phyloP scores from a whole-genome alignment of 768 basidiomycete genomes.

The Dentipellis fragilis region DNA sequence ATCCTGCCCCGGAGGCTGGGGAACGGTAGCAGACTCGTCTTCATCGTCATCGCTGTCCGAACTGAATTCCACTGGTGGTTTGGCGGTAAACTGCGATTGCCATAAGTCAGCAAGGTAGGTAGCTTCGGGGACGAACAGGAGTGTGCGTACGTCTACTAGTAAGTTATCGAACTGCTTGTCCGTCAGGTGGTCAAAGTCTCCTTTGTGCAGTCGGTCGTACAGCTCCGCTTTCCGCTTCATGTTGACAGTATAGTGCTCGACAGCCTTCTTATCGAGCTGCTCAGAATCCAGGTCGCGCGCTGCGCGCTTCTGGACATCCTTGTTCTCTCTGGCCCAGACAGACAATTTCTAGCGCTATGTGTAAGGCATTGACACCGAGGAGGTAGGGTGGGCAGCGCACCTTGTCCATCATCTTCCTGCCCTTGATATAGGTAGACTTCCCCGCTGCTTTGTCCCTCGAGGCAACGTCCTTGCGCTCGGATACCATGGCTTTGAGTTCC shows the following conservation, averaged over 20 bases:
- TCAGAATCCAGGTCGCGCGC: slow-evolving; percentile 59
- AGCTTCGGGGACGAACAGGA: neutral
- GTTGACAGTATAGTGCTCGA: slow-evolving; percentile 61
- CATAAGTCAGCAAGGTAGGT: neutral
- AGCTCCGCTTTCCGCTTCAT: slow-evolving; percentile 72
- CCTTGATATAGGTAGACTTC: slow-evolving; percentile 38
- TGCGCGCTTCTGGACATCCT: slow-evolving; percentile 57
- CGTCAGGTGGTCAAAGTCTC: slow-evolving; percentile 67
- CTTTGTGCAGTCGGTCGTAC: slow-evolving; percentile 70
- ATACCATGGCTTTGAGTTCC: slow-evolving; percentile 61
- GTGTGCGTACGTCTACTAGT: slow-evolving; percentile 64
- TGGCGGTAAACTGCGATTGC: slow-evolving; percentile 52
- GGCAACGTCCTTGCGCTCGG: slow-evolving; percentile 49
- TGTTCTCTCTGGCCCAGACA: slow-evolving; percentile 68
- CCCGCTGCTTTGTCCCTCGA: slow-evolving; percentile 56
- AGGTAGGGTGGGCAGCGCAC: slow-evolving; percentile 24
- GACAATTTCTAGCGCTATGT: slow-evolving; percentile 51
- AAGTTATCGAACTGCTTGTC: slow-evolving; percentile 66
- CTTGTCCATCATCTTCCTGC: slow-evolving; percentile 63
- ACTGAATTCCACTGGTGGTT: slow-evolving; percentile 41
- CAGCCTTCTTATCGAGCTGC: slow-evolving; percentile 48
- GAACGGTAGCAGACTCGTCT: slow-evolving; percentile 66
- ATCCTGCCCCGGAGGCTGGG: slow-evolving; percentile 32
- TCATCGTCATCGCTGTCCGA: slow-evolving; percentile 43
- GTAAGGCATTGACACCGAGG: neutral